These are phyloP conservation scores for Solanum clarkiae DNA, from an alignment of 257 asterid genomes.

Conservation along the genomic window DNA sequence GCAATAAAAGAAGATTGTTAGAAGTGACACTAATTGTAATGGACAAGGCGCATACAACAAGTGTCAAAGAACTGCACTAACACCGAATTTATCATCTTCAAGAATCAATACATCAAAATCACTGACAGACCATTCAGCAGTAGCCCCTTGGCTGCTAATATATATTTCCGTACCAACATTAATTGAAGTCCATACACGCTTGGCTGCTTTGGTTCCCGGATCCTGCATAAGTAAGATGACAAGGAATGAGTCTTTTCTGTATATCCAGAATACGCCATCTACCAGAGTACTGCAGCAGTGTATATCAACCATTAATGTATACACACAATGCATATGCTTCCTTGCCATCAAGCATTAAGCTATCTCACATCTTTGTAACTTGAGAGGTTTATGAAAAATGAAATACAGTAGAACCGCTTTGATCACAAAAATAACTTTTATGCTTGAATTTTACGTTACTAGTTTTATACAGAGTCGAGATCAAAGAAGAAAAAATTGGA, in stretches of 20 bases:
- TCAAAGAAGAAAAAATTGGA: neutral
- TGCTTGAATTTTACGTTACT: neutral
- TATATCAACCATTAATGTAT: neutral
- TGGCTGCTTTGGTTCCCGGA: slow-evolving; percentile 77
- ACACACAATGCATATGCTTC: no score
- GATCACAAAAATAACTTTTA: neutral
- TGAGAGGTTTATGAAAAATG: neutral
- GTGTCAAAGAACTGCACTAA: neutral
- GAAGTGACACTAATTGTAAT: neutral
- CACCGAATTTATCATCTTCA: slow-evolving; percentile 3
- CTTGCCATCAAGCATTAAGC: neutral
- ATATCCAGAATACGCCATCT: neutral
- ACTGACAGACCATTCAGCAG: slow-evolving; percentile 73
- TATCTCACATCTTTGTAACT: neutral
- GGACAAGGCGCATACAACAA: neutral
- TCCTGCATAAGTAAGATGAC: slow-evolving; percentile 27
- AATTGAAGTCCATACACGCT: slow-evolving; percentile 59
- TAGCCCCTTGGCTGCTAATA: slow-evolving; percentile 42
- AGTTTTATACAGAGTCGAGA: neutral
- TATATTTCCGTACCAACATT: slow-evolving; percentile 80
- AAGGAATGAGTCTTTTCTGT: neutral
- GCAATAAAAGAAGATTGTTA: neutral
- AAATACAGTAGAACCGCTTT: neutral
- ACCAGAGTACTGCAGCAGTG: neutral
- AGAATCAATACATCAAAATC: slow-evolving; percentile 64